Conservation (phyloP, 768 basidiomycete species). For the Lentinula aciculospora region DNA sequence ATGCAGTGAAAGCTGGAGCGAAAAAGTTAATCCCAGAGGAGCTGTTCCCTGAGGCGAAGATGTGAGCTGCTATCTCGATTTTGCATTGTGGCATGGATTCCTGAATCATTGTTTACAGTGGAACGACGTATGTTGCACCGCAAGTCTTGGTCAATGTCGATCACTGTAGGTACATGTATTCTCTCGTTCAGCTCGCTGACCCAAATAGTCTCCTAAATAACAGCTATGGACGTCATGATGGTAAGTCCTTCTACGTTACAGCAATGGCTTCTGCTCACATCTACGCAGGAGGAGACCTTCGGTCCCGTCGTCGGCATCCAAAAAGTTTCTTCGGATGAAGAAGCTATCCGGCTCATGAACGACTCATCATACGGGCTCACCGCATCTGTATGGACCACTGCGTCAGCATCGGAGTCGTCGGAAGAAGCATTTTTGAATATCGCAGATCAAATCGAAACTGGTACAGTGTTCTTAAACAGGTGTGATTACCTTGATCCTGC, state of each 20-base stretch:
- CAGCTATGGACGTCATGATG: conserved; percentile 92
- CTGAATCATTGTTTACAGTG: conserved; percentile 34
- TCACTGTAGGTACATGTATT: conserved; percentile 55
- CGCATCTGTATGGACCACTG: conserved; percentile 90
- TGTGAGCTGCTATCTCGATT: conserved; percentile 34
- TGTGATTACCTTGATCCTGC: conserved; percentile 93
- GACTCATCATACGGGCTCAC: conserved; percentile 95
- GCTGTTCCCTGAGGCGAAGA: conserved; percentile 60
- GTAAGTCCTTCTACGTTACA: conserved; percentile 26
- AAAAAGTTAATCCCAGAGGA: conserved; percentile 65
- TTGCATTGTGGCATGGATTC: background rate
- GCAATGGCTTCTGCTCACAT: background rate
- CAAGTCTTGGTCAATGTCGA: conserved; percentile 87
- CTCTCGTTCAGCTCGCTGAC: background rate
- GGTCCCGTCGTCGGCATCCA: conserved; percentile 93
- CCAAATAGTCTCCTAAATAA: conserved; percentile 1
- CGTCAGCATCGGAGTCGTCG: conserved; percentile 51
- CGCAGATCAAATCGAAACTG: conserved; percentile 71
- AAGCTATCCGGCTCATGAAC: conserved; percentile 90
- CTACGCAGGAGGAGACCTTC: conserved; percentile 74
- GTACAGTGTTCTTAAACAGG: conserved; percentile 92
- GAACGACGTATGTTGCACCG: conserved; percentile 84
- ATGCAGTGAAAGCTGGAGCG: conserved; percentile 82
- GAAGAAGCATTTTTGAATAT: conserved; percentile 63
- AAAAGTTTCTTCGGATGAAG: conserved; percentile 82